Evolutionary conservation across 768 basidiomycete genomes (phyloP).

Genomic region (Tulasnella sp.): DNA sequence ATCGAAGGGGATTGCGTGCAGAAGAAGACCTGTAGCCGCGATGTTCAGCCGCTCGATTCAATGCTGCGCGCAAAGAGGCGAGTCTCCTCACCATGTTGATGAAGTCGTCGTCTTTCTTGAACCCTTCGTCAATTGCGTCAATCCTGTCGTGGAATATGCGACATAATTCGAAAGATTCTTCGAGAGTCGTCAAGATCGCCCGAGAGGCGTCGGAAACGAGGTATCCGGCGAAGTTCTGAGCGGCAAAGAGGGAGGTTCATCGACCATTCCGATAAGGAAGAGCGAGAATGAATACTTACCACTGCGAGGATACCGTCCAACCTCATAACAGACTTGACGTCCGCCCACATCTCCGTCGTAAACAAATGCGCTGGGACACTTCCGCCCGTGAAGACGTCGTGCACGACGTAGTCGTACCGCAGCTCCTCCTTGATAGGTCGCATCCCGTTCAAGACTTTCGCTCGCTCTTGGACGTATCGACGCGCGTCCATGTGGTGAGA

Average conservation of each 20-base stretch:
- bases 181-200: slow-evolving; percentile 59
- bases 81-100: slow-evolving; percentile 55
- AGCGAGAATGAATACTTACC: slow-evolving; percentile 35
- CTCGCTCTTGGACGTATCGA: slow-evolving; percentile 41
- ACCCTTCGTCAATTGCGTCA: slow-evolving; percentile 31
- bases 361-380: slow-evolving; percentile 80
- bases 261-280: neutral
- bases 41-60: neutral
- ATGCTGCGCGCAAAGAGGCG: neutral
- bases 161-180: slow-evolving; percentile 62
- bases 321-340: slow-evolving; percentile 50
- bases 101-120: slow-evolving; percentile 30
- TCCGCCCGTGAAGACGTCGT: slow-evolving; percentile 93
- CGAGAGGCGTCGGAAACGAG: slow-evolving; percentile 48
- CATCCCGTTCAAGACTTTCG: neutral
- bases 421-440: neutral
- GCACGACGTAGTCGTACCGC: slow-evolving; percentile 42
- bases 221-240: slow-evolving; percentile 76
- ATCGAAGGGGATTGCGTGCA: slow-evolving; percentile 45
- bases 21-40: slow-evolving; percentile 55
- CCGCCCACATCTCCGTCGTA: slow-evolving; percentile 72
- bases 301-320: slow-evolving; percentile 69
- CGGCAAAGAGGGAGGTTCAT: neutral
- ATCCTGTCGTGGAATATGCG: slow-evolving; percentile 70
- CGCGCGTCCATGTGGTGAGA: slow-evolving; percentile 17